Evolutionary conservation across 1,139 yeast genomes (phyloP).

Genomic region (Pichiaceae sp.): DNA sequence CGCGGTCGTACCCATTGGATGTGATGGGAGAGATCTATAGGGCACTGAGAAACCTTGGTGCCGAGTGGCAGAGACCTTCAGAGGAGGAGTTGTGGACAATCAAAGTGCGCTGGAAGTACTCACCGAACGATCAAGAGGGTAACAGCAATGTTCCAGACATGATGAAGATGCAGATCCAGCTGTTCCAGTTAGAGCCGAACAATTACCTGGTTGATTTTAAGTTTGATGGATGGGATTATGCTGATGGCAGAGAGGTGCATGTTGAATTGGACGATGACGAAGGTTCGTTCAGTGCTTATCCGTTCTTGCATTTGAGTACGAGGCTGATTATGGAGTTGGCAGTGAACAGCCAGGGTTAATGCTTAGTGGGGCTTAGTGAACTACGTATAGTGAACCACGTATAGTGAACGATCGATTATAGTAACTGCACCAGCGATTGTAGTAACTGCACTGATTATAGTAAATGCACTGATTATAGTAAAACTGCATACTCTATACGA

Average conservation of each 20-base stretch:
- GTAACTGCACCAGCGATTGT: no score
- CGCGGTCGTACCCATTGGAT: slow-evolving; percentile 92
- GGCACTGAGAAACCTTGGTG: slow-evolving; percentile 87
- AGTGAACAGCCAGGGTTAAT: slow-evolving; percentile 58
- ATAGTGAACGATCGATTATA: no score
- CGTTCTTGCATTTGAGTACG: slow-evolving; percentile 88
- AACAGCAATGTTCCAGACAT: slow-evolving; percentile 44
- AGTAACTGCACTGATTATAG: no score
- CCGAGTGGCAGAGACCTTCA: slow-evolving; percentile 94
- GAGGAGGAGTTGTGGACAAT: slow-evolving; percentile 96
- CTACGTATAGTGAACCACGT: no score
- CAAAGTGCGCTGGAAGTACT: slow-evolving; percentile 89
- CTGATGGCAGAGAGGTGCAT: slow-evolving; percentile 8
- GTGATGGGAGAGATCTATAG: slow-evolving; percentile 98
- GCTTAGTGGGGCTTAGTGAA: no score
- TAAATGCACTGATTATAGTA: no score
- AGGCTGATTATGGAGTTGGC: slow-evolving; percentile 93
- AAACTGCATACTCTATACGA: slow-evolving; percentile 1
- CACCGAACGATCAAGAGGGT: slow-evolving; percentile 26
- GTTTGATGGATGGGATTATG: slow-evolving; percentile 77
- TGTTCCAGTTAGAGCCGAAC: slow-evolving; percentile 91
- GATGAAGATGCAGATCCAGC: slow-evolving; percentile 96
- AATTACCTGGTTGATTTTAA: slow-evolving; percentile 94
- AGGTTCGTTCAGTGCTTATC: slow-evolving; percentile 86
- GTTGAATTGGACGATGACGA: slow-evolving; percentile 47